Percentiles rank a stretch among this genome's conserved stretches.
These are phyloP conservation scores for Cryptomeria japonica DNA, from an alignment of 75 land plant genomes.

Conservation along the genomic window DNA sequence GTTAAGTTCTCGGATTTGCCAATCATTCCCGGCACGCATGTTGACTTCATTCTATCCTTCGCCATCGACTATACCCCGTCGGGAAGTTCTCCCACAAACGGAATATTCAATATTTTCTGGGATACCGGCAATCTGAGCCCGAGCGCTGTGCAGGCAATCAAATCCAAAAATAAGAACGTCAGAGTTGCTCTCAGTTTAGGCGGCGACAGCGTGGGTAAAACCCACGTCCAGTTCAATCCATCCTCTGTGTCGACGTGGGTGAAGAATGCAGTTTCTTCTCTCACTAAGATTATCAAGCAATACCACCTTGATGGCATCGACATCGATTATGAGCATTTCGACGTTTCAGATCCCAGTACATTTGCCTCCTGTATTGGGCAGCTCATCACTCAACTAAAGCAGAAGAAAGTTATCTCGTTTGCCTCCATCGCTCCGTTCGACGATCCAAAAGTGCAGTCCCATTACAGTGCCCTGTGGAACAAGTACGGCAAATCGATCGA, in stretches of 20 bases:
- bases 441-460: constrained; percentile 17
- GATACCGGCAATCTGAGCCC: too few species aligned
- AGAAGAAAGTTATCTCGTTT: constrained; percentile 21
- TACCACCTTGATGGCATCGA: constrained; percentile 49
- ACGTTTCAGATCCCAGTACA: constrained; percentile 11
- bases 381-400: constrained; percentile 31
- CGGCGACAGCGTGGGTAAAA: constrained; percentile 22
- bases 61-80: constrained; percentile 5
- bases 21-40: constrained; percentile 12
- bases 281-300: constrained; percentile 27
- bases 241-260: constrained; percentile 36
- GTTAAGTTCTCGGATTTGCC: constrained; percentile 28
- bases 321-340: constrained; percentile 55
- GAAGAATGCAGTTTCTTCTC: constrained; percentile 28
- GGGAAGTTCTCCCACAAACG: constrained; percentile 9
- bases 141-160: too few species aligned
- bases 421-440: constrained; percentile 46
- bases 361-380: constrained; percentile 39
- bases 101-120: too few species aligned
- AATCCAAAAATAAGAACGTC: constrained; percentile 44
- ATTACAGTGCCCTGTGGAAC: constrained; percentile 22
- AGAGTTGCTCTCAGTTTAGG: constrained; percentile 42
- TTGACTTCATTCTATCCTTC: constrained; percentile 31
- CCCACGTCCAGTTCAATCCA: constrained; percentile 19
- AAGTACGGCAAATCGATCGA: constrained; percentile 14